Percentiles rank a stretch among this genome's conserved stretches.
Conservation (phyloP, 768 basidiomycete species). For the Boletus coccyginus region DNA sequence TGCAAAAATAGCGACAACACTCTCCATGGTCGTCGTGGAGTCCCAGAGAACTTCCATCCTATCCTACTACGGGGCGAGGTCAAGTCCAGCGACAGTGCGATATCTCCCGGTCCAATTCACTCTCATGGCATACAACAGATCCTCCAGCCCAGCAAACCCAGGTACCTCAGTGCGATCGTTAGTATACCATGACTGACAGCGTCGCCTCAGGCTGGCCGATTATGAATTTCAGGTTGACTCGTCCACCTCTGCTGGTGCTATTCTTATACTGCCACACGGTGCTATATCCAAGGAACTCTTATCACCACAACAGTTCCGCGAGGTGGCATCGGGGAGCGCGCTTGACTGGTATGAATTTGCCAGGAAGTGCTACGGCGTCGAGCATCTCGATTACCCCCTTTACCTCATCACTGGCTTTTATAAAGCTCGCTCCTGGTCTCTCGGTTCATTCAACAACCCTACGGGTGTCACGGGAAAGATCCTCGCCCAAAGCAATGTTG, state of each 20-base stretch:
- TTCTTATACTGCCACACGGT: not conserved
- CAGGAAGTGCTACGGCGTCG: not conserved
- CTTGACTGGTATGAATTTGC: not conserved
- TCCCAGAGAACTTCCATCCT: not conserved
- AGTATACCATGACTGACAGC: not conserved
- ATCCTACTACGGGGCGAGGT: not conserved
- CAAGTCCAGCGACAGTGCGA: not conserved
- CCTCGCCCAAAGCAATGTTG: not conserved
- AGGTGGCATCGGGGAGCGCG: not conserved
- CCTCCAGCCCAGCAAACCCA: not conserved
- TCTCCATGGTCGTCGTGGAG: not conserved
- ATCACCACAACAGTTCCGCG: not conserved
- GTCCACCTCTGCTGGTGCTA: not conserved
- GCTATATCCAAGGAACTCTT: not conserved
- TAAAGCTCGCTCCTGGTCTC: not conserved
- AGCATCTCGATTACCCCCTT: not conserved
- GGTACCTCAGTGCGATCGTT: not conserved
- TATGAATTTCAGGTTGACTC: not conserved
- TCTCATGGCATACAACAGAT: not conserved
- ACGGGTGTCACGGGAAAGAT: not conserved
- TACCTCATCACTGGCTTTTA: constrained; percentile 2
- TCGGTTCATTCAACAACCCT: not conserved
- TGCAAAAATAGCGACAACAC: not conserved
- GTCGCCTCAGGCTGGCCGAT: not conserved
- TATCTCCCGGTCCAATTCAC: not conserved